Percentiles rank a stretch among this genome's conserved stretches.
Conservation (phyloP, 306 rosid genomes). For the Rubus idaeus region DNA sequence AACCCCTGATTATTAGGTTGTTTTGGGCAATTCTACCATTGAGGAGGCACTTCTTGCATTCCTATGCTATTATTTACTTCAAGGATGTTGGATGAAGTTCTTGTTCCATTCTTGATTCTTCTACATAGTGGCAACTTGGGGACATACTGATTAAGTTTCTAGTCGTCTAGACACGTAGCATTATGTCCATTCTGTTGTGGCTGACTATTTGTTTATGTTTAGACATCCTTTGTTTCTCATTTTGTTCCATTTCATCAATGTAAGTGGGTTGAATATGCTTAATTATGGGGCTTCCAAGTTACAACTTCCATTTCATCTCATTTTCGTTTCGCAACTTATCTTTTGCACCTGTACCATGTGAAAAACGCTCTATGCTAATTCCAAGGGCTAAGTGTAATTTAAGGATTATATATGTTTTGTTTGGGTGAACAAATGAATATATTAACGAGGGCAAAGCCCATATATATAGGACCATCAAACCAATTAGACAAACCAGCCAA, state of each 20-base stretch:
- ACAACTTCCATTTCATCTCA: neutral
- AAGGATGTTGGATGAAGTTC: constrained; percentile 33
- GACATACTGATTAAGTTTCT: neutral
- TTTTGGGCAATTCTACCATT: neutral
- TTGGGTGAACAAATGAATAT: neutral
- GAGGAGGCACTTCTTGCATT: constrained; percentile 4
- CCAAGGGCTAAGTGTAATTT: too few relatives aligned
- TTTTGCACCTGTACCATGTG: too few relatives aligned
- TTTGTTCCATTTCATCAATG: neutral
- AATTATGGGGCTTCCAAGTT: neutral
- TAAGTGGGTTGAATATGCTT: neutral
- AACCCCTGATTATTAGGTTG: neutral
- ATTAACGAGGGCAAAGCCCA: neutral
- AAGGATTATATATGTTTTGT: too few relatives aligned
- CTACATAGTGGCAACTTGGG: neutral
- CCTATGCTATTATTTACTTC: constrained; percentile 36
- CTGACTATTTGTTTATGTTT: neutral
- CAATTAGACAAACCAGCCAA: neutral
- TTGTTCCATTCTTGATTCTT: constrained; percentile 10
- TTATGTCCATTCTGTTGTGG: neutral
- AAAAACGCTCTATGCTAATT: too few relatives aligned
- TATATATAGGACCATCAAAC: neutral
- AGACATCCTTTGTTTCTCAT: too few relatives aligned
- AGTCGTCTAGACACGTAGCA: neutral
- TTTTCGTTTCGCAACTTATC: too few relatives aligned